Evolutionary conservation across 1,139 yeast species (phyloP).

Genomic region (Ogataea hybrid): DNA sequence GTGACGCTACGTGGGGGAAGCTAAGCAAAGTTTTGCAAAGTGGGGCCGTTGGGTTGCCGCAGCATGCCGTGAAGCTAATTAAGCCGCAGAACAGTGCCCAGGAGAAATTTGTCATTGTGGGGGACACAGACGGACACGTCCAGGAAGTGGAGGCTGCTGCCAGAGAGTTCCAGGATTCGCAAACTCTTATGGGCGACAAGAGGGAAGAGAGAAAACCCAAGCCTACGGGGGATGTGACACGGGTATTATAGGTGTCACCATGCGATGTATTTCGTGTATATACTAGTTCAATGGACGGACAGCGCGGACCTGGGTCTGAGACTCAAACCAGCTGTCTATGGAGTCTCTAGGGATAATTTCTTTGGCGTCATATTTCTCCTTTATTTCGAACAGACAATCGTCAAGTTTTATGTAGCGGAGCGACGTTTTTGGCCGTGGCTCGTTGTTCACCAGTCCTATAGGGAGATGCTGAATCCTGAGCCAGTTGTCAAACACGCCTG

Average conservation of each 20-base stretch:
- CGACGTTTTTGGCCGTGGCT: too few species aligned
- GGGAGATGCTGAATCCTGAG: too few species aligned
- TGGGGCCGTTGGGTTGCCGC: conserved; percentile 23
- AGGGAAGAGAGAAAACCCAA: neutral
- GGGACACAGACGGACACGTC: conserved; percentile 10
- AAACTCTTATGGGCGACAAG: conserved; percentile 3
- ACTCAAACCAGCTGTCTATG: too few species aligned
- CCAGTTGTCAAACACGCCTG: too few species aligned
- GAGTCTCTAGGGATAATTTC: too few species aligned
- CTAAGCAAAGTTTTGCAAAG: conserved; percentile 20
- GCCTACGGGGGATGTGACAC: neutral
- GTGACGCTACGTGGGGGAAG: conserved; percentile 14
- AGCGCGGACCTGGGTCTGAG: too few species aligned
- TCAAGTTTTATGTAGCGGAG: too few species aligned
- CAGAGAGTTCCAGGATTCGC: conserved; percentile 2
- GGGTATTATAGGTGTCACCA: neutral
- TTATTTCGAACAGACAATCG: too few species aligned
- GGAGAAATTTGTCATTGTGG: conserved; percentile 26
- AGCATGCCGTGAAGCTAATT: conserved; percentile 22
- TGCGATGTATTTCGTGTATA: too few species aligned
- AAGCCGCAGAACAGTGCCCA: conserved; percentile 14
- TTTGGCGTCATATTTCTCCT: too few species aligned
- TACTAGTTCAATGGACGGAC: too few species aligned
- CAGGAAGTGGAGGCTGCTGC: conserved; percentile 7
- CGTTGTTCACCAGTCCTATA: too few species aligned